Percentiles rank a stretch among this genome's conserved stretches.
Conservation (phyloP, 1,284 basidiomycete species). For the Ceratobasidium sp. region DNA sequence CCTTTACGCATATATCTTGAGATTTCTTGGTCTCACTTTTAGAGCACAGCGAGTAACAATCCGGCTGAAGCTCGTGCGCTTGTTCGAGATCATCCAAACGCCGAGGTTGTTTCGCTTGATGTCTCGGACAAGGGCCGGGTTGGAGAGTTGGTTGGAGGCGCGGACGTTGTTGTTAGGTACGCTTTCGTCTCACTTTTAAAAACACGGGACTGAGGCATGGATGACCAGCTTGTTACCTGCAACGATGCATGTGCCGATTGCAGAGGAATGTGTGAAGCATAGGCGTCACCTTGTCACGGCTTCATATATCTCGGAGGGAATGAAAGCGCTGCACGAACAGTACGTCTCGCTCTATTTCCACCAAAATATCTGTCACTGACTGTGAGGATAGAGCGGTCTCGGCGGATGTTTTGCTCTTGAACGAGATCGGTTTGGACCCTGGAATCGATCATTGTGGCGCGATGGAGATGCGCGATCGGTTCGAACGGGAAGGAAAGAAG, state of each 20-base stretch:
- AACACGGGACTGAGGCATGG: not conserved
- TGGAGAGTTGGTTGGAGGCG: slow-evolving; percentile 59
- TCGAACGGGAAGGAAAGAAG: slow-evolving; percentile 65
- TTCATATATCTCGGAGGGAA: slow-evolving; percentile 86
- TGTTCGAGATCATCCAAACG: slow-evolving; percentile 56
- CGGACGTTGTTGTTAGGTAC: slow-evolving; percentile 75
- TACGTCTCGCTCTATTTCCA: slow-evolving; percentile 52
- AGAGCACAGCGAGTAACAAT: slow-evolving; percentile 73
- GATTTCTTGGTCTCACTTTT: not conserved
- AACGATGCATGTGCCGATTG: slow-evolving; percentile 76
- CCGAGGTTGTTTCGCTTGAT: slow-evolving; percentile 68
- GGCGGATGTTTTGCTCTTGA: slow-evolving; percentile 79
- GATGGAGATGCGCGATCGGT: slow-evolving; percentile 70
- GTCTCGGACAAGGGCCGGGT: slow-evolving; percentile 62
- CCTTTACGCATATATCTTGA: not conserved
- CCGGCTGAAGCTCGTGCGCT: slow-evolving; percentile 66
- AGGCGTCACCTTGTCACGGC: slow-evolving; percentile 88
- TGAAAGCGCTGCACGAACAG: slow-evolving; percentile 73
- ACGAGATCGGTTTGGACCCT: slow-evolving; percentile 94
- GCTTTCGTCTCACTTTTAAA: slow-evolving; percentile 43
- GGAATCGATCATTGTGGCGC: slow-evolving; percentile 97
- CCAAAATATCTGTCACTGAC: not conserved
- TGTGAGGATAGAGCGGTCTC: slow-evolving; percentile 63
- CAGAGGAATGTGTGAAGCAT: slow-evolving; percentile 77
- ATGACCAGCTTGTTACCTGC: slow-evolving; percentile 75